Percentiles rank a stretch among this genome's conserved stretches.
phyloP scores from a whole-genome alignment of 768 basidiomycete species.

The Suillus alpinus region DNA sequence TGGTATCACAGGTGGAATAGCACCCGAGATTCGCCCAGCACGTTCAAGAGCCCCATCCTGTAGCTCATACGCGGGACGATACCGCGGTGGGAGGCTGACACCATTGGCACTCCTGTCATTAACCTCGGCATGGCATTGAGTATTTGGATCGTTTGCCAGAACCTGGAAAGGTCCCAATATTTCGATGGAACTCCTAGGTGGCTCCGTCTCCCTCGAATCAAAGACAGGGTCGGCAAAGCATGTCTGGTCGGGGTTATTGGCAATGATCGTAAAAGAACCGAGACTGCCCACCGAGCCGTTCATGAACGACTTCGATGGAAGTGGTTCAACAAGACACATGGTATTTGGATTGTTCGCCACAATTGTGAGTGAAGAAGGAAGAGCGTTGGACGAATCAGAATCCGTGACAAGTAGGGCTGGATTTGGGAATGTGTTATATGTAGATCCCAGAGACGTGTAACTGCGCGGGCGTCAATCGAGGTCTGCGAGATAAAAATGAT shows the following conservation, averaged over 20 bases:
- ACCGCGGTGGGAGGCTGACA: conserved; percentile 32
- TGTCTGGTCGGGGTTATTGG: conserved; percentile 16
- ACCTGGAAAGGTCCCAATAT: conserved; percentile 14
- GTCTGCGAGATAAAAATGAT: not conserved
- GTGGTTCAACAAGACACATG: conserved; percentile 15
- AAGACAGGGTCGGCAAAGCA: conserved; percentile 15
- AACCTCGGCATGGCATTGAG: not conserved
- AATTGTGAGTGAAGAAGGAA: conserved; percentile 20
- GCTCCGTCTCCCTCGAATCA: not conserved
- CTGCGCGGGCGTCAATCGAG: conserved; percentile 36
- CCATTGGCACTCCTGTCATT: conserved; percentile 4
- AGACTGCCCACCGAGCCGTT: not conserved
- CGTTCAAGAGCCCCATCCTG: conserved; percentile 72
- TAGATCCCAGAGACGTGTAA: conserved; percentile 97
- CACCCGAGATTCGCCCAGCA: conserved; percentile 51
- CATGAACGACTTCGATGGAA: not conserved
- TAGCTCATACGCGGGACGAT: conserved; percentile 81
- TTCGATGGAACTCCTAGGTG: not conserved
- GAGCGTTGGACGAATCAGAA: conserved; percentile 10
- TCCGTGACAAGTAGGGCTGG: conserved; percentile 58
- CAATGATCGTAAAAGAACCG: conserved; percentile 16
- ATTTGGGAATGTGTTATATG: conserved; percentile 91
- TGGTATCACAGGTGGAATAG: conserved; percentile 7
- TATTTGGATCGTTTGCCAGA: conserved; percentile 4
- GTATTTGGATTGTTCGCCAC: conserved; percentile 23